Base-by-base conservation (phyloP, 2,329 filamentous ascomycete species). In the Leptographium lundbergii region DNA sequence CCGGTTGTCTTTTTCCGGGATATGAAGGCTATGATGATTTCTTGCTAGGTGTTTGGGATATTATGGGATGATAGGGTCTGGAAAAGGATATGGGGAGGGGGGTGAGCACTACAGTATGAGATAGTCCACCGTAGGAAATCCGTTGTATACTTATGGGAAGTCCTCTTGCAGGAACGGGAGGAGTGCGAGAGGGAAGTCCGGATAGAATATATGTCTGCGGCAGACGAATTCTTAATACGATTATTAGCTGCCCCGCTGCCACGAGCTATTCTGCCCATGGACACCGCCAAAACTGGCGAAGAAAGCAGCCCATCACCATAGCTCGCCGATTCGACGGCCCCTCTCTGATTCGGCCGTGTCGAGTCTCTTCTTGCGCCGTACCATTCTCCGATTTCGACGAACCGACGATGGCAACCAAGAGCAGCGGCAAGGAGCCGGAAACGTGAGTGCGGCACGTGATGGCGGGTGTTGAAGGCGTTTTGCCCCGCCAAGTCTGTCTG, bases 401-500 rank as follows among this genome's bases (percentile, higher is more conserved):
- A 51, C 36, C 6, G 47, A 24, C 36, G 9, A 62, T 62, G 61
- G 59, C 61, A 39, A 58, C 54, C 6, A 59, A 59, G 24, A 45
- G 45, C 24, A 58, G 72, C 69, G 73, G 67, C 58, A 76, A 75
- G 63, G 68, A 69, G 60, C 59, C 66, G 57, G 69, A 65, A 61
- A 70, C 69, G 75, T 74, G 63, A 68, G 68, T 56, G 25, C 22
- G 6, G 22, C 10, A 11, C 14, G 9, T 4, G 14, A 24, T 6
- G 22, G 52, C 10, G 6, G 22, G 19, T 22, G 22, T 13, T 11
- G 6, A 19, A n/a, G 9, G 7, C n/a, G 4, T 10, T 47, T n/a
- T 47, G 45, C 45, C 9, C 3, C 45, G 45, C 45, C 45, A 39
- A 17, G 11, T 39, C 36, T 39, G 36, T 17, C 36, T 17, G 36